Percentiles rank a stretch among this genome's conserved stretches.
Evolutionary conservation across 2,329 filamentous ascomycete genomes (phyloP).

Genomic region (Dendrostoma leiphaemia): DNA sequence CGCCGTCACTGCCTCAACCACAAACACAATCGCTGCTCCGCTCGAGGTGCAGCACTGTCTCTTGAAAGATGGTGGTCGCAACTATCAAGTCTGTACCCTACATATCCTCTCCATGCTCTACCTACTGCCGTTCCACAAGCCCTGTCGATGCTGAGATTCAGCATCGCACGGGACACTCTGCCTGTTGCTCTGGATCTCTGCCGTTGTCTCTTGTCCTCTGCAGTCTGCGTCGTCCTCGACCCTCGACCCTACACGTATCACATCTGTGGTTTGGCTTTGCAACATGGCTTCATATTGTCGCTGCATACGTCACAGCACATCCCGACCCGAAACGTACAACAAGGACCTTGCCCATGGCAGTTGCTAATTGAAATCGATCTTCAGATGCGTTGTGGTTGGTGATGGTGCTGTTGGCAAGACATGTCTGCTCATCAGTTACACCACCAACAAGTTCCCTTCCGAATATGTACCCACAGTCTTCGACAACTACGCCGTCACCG

Average conservation of each 20-base stretch:
- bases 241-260: constrained; percentile 1
- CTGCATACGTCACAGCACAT: constrained; percentile 3
- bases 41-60: constrained; percentile 35
- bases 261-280: constrained; percentile 1
- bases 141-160: no score
- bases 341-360: background rate
- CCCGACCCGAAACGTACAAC: constrained; percentile 6
- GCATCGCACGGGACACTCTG: no score
- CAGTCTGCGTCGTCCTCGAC: background rate
- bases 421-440: constrained; percentile 98
- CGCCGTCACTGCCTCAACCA: constrained; percentile 7
- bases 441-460: constrained; percentile 98
- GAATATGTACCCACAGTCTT: constrained; percentile 99
- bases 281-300: constrained; percentile 7
- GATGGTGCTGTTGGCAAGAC: constrained; percentile 99
- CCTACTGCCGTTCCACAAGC: no score
- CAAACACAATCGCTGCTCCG: constrained; percentile 30
- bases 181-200: no score
- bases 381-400: constrained; percentile 95
- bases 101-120: constrained; percentile 8
- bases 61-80: constrained; percentile 58
- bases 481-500: constrained; percentile 99
- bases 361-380: constrained; percentile 18
- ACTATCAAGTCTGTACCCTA: constrained; percentile 58
- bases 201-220: background rate